These are phyloP conservation scores for Paragyromitra xinjiangensis DNA, from an alignment of 495 filamentous ascomycete genomes.

Conservation along the genomic window DNA sequence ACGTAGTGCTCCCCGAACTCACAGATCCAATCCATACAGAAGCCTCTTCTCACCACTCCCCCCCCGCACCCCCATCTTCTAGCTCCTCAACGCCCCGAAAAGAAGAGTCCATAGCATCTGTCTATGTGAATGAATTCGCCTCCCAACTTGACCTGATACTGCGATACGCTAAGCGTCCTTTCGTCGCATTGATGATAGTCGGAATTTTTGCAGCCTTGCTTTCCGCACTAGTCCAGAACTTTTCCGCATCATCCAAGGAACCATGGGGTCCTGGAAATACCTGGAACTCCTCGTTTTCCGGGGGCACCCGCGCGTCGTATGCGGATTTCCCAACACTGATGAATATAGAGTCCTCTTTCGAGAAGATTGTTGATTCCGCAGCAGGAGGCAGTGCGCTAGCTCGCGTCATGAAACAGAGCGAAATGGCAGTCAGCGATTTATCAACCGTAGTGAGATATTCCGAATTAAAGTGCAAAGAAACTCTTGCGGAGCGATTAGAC, in stretches of 20 bases:
- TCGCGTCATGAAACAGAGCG: slow-evolving; percentile 56
- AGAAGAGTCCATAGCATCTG: slow-evolving; percentile 54
- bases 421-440: slow-evolving; percentile 57
- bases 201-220: slow-evolving; percentile 50
- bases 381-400: slow-evolving; percentile 57
- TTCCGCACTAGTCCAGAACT: slow-evolving; percentile 41
- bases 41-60: slow-evolving; percentile 48
- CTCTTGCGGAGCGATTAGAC: slow-evolving; percentile 54
- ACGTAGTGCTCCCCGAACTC: slow-evolving; percentile 47
- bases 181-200: slow-evolving; percentile 53
- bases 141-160: slow-evolving; percentile 55
- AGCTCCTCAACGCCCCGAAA: slow-evolving; percentile 44
- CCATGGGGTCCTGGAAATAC: slow-evolving; percentile 17
- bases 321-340: slow-evolving; percentile 57
- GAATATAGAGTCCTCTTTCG: slow-evolving; percentile 57
- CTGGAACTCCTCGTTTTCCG: slow-evolving; percentile 47
- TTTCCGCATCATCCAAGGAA: slow-evolving; percentile 29
- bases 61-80: slow-evolving; percentile 43
- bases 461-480: slow-evolving; percentile 57
- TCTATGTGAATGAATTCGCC: slow-evolving; percentile 56
- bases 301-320: slow-evolving; percentile 41
- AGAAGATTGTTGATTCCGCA: slow-evolving; percentile 58
- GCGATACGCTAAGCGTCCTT: slow-evolving; percentile 52
- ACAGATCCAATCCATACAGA: slow-evolving; percentile 54
- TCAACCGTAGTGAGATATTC: slow-evolving; percentile 56